Conservation (phyloP, 495 filamentous ascomycete genomes). For the Penicillium lagena region DNA sequence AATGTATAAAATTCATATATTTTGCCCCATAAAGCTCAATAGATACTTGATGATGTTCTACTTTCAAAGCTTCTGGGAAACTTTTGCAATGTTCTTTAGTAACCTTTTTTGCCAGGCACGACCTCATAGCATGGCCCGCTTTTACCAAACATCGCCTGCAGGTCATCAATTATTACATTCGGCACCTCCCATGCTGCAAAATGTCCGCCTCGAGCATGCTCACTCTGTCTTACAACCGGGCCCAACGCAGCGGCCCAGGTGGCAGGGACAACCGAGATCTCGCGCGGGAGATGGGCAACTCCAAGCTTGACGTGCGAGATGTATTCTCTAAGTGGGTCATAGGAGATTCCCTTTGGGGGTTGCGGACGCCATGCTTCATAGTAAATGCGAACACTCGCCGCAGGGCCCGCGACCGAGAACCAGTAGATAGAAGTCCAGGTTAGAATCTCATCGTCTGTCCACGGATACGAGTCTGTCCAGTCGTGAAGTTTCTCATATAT, state of each 20-base stretch:
- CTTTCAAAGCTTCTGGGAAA: neutral
- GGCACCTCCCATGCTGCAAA: constrained; percentile 57
- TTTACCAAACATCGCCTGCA: constrained; percentile 50
- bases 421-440: constrained; percentile 61
- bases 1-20: neutral
- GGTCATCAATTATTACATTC: constrained; percentile 45
- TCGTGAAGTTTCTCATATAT: constrained; percentile 65
- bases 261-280: constrained; percentile 43
- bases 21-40: too few species aligned
- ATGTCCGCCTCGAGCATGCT: constrained; percentile 52
- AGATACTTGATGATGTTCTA: neutral
- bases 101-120: constrained; percentile 24
- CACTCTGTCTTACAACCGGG: constrained; percentile 46
- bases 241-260: constrained; percentile 47
- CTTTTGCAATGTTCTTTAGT: constrained; percentile 1
- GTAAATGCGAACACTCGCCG: constrained; percentile 52
- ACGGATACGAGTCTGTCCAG: constrained; percentile 60
- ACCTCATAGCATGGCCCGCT: constrained; percentile 27
- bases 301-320: constrained; percentile 45
- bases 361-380: constrained; percentile 43
- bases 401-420: constrained; percentile 51
- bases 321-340: constrained; percentile 7
- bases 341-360: constrained; percentile 2
- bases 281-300: constrained; percentile 43
- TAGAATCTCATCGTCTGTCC: constrained; percentile 62